Evolutionary conservation across 2,329 filamentous ascomycete species (phyloP).

Genomic region (Penicillium sclerotiorum): DNA sequence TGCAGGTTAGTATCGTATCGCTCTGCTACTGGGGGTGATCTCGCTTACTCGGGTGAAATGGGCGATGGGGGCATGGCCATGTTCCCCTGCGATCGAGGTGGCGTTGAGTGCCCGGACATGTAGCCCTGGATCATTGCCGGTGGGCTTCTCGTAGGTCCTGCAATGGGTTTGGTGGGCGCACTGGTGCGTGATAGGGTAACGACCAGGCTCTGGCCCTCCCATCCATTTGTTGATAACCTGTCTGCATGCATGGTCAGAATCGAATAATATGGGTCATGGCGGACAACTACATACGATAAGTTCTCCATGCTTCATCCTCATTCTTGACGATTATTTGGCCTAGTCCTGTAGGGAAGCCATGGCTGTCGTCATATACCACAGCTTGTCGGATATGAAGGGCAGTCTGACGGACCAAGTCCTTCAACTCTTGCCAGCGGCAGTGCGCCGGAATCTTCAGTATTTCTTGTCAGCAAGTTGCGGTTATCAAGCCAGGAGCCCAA

Average conservation of each 20-base stretch:
- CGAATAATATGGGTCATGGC: not conserved
- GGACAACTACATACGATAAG: constrained; percentile 40
- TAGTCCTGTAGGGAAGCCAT: constrained; percentile 46
- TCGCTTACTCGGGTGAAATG: constrained; percentile 40
- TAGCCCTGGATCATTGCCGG: constrained; percentile 31
- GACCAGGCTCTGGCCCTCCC: constrained; percentile 47
- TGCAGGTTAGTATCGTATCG: no score
- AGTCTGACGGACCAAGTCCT: constrained; percentile 48
- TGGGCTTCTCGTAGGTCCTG: constrained; percentile 45
- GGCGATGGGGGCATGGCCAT: constrained; percentile 37
- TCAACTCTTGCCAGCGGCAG: constrained; percentile 50
- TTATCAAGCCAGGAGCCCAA: not conserved
- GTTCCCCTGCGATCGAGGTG: constrained; percentile 32
- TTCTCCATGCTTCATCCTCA: constrained; percentile 48
- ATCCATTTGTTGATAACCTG: constrained; percentile 44
- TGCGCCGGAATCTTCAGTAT: constrained; percentile 42
- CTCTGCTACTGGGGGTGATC: no score
- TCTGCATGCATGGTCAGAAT: constrained; percentile 34
- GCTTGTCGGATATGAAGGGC: constrained; percentile 48
- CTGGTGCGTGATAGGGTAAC: constrained; percentile 45
- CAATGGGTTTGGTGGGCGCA: constrained; percentile 45
- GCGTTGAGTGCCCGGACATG: constrained; percentile 35
- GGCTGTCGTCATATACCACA: constrained; percentile 47
- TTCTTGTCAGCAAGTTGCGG: constrained; percentile 9
- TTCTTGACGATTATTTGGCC: constrained; percentile 50